Conservation (phyloP, 2,329 filamentous ascomycete genomes). For the Didymella arachidicola region DNA sequence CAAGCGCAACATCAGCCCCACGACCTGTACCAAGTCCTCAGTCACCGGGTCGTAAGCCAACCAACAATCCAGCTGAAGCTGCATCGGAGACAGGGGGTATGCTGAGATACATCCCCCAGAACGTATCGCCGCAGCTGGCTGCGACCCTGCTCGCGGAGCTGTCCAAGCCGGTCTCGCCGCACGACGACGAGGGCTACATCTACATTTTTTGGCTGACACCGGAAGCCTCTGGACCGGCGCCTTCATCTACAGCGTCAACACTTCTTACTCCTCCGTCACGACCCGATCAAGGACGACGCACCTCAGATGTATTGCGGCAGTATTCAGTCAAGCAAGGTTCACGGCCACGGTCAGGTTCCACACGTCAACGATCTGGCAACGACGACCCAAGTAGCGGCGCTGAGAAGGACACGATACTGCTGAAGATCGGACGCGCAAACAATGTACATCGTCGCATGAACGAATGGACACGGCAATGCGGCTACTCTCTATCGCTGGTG, state of each 20-base stretch:
- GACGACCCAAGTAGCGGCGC: conserved; percentile 25
- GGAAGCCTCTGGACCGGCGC: conserved; percentile 64
- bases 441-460: conserved; percentile 93
- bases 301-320: conserved; percentile 45
- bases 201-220: conserved; percentile 97
- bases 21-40: neutral
- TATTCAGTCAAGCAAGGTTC: conserved; percentile 38
- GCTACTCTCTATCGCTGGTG: conserved; percentile 84
- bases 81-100: conserved; percentile 52
- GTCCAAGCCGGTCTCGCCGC: conserved; percentile 73
- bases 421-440: conserved; percentile 71
- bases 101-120: conserved; percentile 73
- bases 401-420: conserved; percentile 65
- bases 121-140: conserved; percentile 71
- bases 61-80: neutral
- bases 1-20: conserved; percentile 3
- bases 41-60: neutral
- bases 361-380: conserved; percentile 14
- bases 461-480: conserved; percentile 93
- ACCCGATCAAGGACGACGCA: conserved; percentile 37
- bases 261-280: conserved; percentile 63
- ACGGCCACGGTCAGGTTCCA: conserved; percentile 16
- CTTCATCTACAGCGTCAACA: conserved; percentile 55
- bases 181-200: conserved; percentile 85
- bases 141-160: conserved; percentile 79